A percentile compares a stretch with the other conserved stretches of the same genome.
Conservation (phyloP, 768 basidiomycete species). For the Pleurotus giganteus region DNA sequence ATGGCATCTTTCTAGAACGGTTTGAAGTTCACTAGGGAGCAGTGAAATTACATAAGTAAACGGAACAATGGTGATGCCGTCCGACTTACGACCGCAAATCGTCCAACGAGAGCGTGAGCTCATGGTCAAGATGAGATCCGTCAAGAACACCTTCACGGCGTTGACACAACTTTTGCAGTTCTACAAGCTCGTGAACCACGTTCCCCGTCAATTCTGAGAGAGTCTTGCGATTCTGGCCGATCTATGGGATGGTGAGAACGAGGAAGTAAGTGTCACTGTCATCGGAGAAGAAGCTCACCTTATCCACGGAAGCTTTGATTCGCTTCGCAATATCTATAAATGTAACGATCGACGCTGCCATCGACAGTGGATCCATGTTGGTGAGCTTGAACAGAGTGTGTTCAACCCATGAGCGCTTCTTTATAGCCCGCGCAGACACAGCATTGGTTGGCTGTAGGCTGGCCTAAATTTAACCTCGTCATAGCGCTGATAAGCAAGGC, state of each 20-base stretch:
- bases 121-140: not conserved
- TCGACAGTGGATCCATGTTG: slow-evolving; percentile 6
- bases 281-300: not conserved
- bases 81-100: not conserved
- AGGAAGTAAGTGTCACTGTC: not conserved
- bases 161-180: slow-evolving; percentile 3
- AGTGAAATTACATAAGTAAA: not conserved
- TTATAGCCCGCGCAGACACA: no score
- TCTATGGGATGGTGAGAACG: not conserved
- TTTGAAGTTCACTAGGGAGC: not conserved
- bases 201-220: slow-evolving; percentile 1
- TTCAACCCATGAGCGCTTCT: no score
- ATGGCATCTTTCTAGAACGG: not conserved
- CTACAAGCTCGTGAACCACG: slow-evolving; percentile 1
- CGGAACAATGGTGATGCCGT: not conserved
- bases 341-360: slow-evolving; percentile 1
- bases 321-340: slow-evolving; percentile 7
- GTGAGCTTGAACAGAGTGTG: not conserved
- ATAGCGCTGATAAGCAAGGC: no score
- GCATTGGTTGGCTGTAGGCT: no score
- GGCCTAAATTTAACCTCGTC: no score
- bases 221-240: slow-evolving; percentile 5
- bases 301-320: slow-evolving; percentile 5
- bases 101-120: slow-evolving; percentile 1
- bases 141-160: slow-evolving; percentile 1